phyloP scores from a whole-genome alignment of 208 protist genomes.

The Crithidia mellificae region DNA sequence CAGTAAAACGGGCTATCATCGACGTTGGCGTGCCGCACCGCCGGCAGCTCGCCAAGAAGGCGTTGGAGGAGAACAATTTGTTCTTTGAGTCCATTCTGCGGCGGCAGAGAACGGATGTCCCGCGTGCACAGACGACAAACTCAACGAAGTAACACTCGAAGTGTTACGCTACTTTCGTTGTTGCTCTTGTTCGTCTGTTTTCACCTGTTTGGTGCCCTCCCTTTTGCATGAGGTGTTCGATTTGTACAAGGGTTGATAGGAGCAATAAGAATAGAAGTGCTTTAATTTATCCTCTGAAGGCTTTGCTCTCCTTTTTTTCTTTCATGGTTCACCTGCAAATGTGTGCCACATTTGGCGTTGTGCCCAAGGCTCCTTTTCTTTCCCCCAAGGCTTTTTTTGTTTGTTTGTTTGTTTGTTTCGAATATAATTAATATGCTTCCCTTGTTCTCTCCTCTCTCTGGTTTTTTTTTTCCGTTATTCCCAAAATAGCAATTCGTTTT shows the following conservation, averaged over 20 bases:
- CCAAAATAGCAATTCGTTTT: too few relatives aligned
- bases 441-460: neutral
- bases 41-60: conserved; percentile 67
- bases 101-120: conserved; percentile 3
- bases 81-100: conserved; percentile 38
- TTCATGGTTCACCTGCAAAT: too few relatives aligned
- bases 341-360: too few relatives aligned
- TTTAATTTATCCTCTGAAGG: too few relatives aligned
- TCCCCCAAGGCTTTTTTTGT: neutral
- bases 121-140: neutral
- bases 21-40: conserved; percentile 39
- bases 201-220: too few relatives aligned
- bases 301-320: neutral
- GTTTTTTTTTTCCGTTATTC: conserved; percentile 26
- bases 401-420: neutral
- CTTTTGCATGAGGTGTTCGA: too few relatives aligned
- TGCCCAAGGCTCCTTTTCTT: neutral
- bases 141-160: neutral
- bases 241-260: too few relatives aligned
- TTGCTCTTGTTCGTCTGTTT: too few relatives aligned
- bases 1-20: conserved; percentile 37
- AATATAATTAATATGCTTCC: neutral
- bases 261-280: too few relatives aligned
- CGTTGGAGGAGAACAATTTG: conserved; percentile 71
- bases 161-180: neutral